phyloP scores from a whole-genome alignment of 179 eudicot species.

The Gypsophila paniculata region DNA sequence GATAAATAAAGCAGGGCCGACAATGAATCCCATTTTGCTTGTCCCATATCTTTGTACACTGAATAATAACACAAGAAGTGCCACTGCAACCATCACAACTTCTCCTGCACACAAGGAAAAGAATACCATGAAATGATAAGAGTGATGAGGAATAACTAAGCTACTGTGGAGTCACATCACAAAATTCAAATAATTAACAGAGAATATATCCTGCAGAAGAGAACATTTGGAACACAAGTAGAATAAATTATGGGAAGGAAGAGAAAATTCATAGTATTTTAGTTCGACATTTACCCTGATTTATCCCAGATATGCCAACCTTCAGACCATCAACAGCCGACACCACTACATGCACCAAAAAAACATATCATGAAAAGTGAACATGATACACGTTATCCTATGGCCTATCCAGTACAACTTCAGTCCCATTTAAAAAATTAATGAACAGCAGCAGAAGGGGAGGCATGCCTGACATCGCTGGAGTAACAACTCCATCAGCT shows the following conservation, averaged over 20 bases:
- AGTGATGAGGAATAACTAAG: not conserved
- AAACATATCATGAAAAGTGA: slow-evolving; percentile 11
- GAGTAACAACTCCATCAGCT: slow-evolving; percentile 94
- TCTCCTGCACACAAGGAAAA: slow-evolving; percentile 54
- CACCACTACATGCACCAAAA: slow-evolving; percentile 52
- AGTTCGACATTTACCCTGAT: slow-evolving; percentile 51
- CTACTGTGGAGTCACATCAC: not conserved
- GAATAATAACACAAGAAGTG: slow-evolving; percentile 77
- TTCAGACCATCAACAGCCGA: slow-evolving; percentile 93
- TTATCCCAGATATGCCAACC: slow-evolving; percentile 67
- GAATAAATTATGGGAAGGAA: not conserved
- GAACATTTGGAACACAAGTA: not conserved
- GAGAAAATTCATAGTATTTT: not conserved
- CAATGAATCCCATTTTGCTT: slow-evolving; percentile 89
- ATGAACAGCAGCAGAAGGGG: slow-evolving; percentile 11
- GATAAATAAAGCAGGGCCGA: slow-evolving; percentile 91
- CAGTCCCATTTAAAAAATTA: not conserved
- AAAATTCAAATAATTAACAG: slow-evolving; percentile 4
- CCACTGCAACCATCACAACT: slow-evolving; percentile 84
- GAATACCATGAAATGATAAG: slow-evolving; percentile 12
- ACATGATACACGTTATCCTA: not conserved
- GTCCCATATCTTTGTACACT: slow-evolving; percentile 94
- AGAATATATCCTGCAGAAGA: not conserved
- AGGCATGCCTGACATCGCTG: slow-evolving; percentile 89
- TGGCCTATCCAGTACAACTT: not conserved